Evolutionary conservation across 176 grass and related monocot species (phyloP).

Genomic region (Musa beccarii): DNA sequence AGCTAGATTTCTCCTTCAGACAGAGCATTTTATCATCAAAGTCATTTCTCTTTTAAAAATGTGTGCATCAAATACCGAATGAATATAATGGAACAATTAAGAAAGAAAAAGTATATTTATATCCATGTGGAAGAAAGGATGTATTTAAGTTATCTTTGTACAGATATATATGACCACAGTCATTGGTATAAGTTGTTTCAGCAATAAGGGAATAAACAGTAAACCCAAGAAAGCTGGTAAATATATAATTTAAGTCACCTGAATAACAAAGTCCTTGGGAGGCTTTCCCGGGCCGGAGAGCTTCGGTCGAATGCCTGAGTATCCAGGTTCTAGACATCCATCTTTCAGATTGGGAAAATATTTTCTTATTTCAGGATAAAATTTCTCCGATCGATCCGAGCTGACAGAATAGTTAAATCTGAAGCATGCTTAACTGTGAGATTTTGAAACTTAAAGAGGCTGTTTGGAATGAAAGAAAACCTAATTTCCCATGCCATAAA

Average conservation of each 20-base stretch:
- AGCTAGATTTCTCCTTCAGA: too few species aligned
- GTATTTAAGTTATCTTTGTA: too few species aligned
- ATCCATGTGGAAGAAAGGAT: too few species aligned
- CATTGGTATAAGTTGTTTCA: too few species aligned
- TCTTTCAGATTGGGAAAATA: conserved; percentile 90
- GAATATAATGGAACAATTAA: too few species aligned
- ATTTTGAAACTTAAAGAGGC: background rate
- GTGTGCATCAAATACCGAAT: too few species aligned
- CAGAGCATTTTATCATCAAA: too few species aligned
- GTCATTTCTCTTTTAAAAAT: too few species aligned
- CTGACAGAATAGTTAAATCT: conserved; percentile 86
- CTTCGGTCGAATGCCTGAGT: conserved; percentile 90
- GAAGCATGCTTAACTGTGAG: background rate
- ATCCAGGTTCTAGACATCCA: conserved; percentile 67
- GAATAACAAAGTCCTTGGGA: conserved; percentile 69
- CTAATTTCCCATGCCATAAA: background rate
- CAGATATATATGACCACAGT: too few species aligned
- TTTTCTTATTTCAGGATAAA: conserved; percentile 82
- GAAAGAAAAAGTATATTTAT: too few species aligned
- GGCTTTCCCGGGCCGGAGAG: conserved; percentile 55
- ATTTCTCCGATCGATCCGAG: conserved; percentile 39
- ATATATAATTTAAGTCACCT: conserved; percentile 22
- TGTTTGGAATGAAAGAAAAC: background rate
- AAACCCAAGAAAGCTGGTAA: background rate
- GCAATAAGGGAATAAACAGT: too few species aligned